Percentiles rank a stretch among this genome's conserved stretches.
phyloP scores from a whole-genome alignment of 768 basidiomycete genomes.

The Lyophyllum semitale region DNA sequence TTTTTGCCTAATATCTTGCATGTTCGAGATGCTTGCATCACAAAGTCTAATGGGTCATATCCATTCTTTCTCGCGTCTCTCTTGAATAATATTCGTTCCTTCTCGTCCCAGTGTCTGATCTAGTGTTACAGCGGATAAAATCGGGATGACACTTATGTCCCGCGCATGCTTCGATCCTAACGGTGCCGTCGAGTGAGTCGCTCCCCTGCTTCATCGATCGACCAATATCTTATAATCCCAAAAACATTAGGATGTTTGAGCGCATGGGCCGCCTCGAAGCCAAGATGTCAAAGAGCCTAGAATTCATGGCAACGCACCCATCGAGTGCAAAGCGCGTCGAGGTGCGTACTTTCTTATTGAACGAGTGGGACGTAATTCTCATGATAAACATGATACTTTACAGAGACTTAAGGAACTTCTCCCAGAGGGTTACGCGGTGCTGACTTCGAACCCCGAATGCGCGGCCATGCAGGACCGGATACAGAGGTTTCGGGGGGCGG shows the following conservation, averaged over 20 bases:
- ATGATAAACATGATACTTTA: background rate
- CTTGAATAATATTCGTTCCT: too few species aligned
- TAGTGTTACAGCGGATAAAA: constrained; percentile 68
- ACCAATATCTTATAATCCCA: too few species aligned
- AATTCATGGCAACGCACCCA: constrained; percentile 85
- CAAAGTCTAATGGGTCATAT: too few species aligned
- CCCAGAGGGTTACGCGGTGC: constrained; percentile 57
- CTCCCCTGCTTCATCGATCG: background rate
- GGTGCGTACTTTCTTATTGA: constrained; percentile 39
- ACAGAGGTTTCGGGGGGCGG: constrained; percentile 29
- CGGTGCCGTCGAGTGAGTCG: constrained; percentile 68
- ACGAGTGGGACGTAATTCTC: background rate
- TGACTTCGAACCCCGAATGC: constrained; percentile 60
- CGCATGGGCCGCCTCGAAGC: constrained; percentile 64
- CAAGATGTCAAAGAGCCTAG: constrained; percentile 29
- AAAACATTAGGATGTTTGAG: constrained; percentile 67
- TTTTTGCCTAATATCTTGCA: too few species aligned
- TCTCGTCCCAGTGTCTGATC: background rate
- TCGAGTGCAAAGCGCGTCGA: constrained; percentile 69
- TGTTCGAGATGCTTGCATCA: too few species aligned
- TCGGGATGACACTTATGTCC: constrained; percentile 80
- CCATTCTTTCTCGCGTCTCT: too few species aligned
- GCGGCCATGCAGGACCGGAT: constrained; percentile 38
- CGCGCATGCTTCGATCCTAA: constrained; percentile 86
- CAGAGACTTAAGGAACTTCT: constrained; percentile 56